Conservation (phyloP, 306 rosid species). For the Lithocarpus polystachyus region DNA sequence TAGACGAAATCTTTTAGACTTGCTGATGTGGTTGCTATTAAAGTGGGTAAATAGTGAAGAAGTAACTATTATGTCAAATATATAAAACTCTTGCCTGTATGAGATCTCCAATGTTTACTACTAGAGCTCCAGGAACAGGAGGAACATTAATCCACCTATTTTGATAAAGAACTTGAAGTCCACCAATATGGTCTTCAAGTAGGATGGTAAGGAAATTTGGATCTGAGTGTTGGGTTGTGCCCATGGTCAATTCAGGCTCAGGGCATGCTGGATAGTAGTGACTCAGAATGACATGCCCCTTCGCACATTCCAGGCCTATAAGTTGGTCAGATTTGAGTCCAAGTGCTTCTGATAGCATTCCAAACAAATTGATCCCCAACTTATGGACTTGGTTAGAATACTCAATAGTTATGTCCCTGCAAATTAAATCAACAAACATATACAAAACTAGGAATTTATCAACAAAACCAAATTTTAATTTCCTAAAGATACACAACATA, state of each 20-base stretch:
- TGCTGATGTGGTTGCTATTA: too few species aligned
- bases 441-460: background rate
- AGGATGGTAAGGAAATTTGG: slow-evolving; percentile 54
- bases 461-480: background rate
- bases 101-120: slow-evolving; percentile 52
- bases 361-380: slow-evolving; percentile 41
- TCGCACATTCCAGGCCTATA: slow-evolving; percentile 43
- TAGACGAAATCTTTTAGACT: too few species aligned
- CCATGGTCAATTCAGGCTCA: slow-evolving; percentile 49
- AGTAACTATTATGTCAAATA: too few species aligned
- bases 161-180: slow-evolving; percentile 44
- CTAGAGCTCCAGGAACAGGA: slow-evolving; percentile 46
- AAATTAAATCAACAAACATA: background rate
- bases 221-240: slow-evolving; percentile 44
- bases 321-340: slow-evolving; percentile 45
- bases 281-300: slow-evolving; percentile 28
- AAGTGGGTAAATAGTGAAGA: too few species aligned
- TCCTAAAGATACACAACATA: background rate
- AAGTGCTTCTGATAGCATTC: slow-evolving; percentile 59
- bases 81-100: slow-evolving; percentile 31
- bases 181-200: slow-evolving; percentile 57
- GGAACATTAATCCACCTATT: slow-evolving; percentile 39
- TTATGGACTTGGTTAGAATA: slow-evolving; percentile 31
- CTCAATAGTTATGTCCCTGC: slow-evolving; percentile 43
- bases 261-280: slow-evolving; percentile 76